Conservation (phyloP, 2,329 filamentous ascomycete genomes). For the Venturia asperata region DNA sequence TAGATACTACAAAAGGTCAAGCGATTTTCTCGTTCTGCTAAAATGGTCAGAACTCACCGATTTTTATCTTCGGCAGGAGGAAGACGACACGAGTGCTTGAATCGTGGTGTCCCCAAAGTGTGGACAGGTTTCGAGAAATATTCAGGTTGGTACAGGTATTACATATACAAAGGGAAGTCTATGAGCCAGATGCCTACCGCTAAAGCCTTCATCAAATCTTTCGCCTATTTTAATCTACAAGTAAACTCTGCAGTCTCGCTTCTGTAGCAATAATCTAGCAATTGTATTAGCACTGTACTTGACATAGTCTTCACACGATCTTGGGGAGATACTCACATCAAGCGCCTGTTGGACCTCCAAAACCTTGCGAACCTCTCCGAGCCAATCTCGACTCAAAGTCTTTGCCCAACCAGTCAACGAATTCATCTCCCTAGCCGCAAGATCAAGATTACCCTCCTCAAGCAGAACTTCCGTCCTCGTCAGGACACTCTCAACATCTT, state of each 20-base stretch:
- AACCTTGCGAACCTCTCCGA: conserved; percentile 82
- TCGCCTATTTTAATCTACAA: conserved; percentile 57
- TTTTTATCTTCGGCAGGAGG: too few species aligned
- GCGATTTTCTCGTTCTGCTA: too few species aligned
- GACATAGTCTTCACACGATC: conserved; percentile 11
- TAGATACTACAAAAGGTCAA: too few species aligned
- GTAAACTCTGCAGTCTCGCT: conserved; percentile 78
- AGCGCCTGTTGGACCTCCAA: conserved; percentile 93
- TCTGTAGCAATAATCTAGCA: conserved; percentile 77
- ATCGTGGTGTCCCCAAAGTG: background rate
- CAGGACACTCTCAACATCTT: conserved; percentile 90
- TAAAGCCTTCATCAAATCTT: background rate
- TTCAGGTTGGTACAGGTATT: conserved; percentile 7
- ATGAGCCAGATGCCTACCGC: conserved; percentile 1
- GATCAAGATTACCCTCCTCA: conserved; percentile 88
- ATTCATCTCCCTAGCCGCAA: conserved; percentile 92
- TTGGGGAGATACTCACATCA: conserved; percentile 60
- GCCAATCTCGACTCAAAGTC: conserved; percentile 89
- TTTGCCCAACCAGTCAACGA: conserved; percentile 88
- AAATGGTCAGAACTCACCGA: too few species aligned
- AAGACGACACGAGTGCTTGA: background rate
- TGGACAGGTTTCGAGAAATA: background rate
- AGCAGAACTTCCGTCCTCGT: conserved; percentile 82
- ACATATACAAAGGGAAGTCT: conserved; percentile 6
- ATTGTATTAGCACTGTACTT: conserved; percentile 3